phyloP scores from a whole-genome alignment of 2,329 filamentous ascomycete genomes.

The Phaeoacremonium minimum region DNA sequence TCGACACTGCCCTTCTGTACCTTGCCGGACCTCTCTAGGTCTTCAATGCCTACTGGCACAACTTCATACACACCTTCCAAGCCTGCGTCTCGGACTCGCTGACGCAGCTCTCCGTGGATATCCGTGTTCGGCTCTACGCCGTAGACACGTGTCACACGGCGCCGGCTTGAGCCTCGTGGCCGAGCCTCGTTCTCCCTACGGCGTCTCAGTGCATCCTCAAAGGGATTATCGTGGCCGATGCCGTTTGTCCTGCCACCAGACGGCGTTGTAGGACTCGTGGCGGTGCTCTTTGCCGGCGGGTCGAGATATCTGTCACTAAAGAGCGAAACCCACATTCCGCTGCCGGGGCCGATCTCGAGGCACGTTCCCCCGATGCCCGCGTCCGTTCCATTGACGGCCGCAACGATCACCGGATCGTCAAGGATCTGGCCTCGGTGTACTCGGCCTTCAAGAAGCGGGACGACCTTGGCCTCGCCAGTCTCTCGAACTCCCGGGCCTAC shows the following conservation, averaged over 20 bases:
- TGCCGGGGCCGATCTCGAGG: conserved; percentile 59
- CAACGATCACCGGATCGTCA: conserved; percentile 1
- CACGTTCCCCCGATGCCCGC: conserved; percentile 41
- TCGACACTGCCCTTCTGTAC: conserved; percentile 50
- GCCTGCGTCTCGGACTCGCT: conserved; percentile 44
- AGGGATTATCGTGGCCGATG: conserved; percentile 22
- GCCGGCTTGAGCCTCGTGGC: conserved; percentile 4
- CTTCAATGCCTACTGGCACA: conserved; percentile 59
- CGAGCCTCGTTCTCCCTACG: neutral
- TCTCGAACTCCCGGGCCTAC: conserved; percentile 46
- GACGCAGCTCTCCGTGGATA: conserved; percentile 43
- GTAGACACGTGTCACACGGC: conserved; percentile 42
- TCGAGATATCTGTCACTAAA: conserved; percentile 25
- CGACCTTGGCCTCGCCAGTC: conserved; percentile 35
- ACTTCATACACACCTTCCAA: conserved; percentile 56
- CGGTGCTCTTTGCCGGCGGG: neutral
- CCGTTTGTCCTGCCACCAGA: conserved; percentile 2
- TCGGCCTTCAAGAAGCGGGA: conserved; percentile 51
- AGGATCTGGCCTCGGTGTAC: conserved; percentile 26
- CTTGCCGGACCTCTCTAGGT: conserved; percentile 36
- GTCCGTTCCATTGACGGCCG: conserved; percentile 20
- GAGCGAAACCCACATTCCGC: conserved; percentile 55
- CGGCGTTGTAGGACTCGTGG: neutral
- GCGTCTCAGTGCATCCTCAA: neutral
- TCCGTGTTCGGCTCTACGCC: conserved; percentile 61